phyloP scores from a whole-genome alignment of 305 asterid genomes.

The Galium porrigens region DNA sequence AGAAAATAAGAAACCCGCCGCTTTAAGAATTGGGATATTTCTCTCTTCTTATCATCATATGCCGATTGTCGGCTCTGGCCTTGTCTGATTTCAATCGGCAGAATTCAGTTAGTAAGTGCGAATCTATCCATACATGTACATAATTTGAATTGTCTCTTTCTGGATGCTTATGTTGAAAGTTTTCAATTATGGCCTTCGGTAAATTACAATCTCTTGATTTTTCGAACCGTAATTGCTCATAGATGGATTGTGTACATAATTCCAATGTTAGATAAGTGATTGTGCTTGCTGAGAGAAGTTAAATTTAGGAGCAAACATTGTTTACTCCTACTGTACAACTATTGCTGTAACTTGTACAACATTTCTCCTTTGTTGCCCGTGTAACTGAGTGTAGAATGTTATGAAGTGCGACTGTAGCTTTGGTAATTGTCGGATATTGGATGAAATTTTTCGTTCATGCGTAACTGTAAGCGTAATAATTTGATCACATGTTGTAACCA shows the following conservation, averaged over 20 bases:
- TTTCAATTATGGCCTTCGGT: not conserved
- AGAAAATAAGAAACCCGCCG: not conserved
- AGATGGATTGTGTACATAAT: not conserved
- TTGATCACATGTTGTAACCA: too few relatives aligned
- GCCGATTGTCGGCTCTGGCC: not conserved
- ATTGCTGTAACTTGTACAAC: not conserved
- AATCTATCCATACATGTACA: not conserved
- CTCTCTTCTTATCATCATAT: not conserved
- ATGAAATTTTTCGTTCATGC: not conserved
- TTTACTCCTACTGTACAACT: not conserved
- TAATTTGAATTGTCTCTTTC: not conserved
- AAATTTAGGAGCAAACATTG: not conserved
- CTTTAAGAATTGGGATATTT: not conserved
- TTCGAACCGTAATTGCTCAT: not conserved
- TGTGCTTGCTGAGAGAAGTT: not conserved
- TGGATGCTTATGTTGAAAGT: not conserved
- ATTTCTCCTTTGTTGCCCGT: not conserved
- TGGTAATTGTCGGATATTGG: not conserved
- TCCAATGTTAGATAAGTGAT: not conserved
- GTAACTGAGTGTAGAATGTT: not conserved
- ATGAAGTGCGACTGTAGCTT: not conserved
- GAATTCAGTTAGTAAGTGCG: not conserved
- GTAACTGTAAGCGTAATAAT: not conserved
- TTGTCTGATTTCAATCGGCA: not conserved
- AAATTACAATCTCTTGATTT: not conserved